Evolutionary conservation across 176 grass and related monocot genomes (phyloP), one percentile per base, ranked within the genome.

Genomic region (Phragmites australis): DNA sequence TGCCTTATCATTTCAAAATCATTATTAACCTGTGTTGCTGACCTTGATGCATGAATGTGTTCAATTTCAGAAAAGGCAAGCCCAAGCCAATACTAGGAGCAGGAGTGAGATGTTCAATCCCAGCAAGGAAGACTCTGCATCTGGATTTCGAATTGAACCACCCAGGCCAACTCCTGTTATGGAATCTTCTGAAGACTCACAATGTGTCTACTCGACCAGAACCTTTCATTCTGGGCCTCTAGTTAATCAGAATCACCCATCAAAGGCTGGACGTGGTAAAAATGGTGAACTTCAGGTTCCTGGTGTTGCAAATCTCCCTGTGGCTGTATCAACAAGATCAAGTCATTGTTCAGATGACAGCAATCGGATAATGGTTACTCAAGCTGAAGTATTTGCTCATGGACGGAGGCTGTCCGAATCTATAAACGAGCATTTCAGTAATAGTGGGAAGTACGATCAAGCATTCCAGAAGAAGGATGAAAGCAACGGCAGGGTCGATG

Each of bases 81-180:
- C 75, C 41, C 92, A 93, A 77, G 48, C 70, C 58, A 89, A 89
- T 68, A 81, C 90, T 68, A 99, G 80, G 70, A 95, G 92, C 81
- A 84, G 90, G 80, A 95, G 96, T 48, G 92, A 99, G 84, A 95
- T 94, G 84, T 99, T 99, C 65, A 95, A 89, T 77, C 84, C 90
- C 25, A 67, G 81, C 74, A 82, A 90, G 65, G 96, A 99, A 82
- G 92, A 99, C 68, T 87, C 90, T 0, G 97, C 88, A 31, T 93
- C 97, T 9, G 97, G 97, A 15, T 99, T 99, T 87, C 88, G 88
- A 59, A 96, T 99, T 17, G 97, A 99, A 68, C 97, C 97, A 68
- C 84, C 78, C 25, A 86, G 81, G 47, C 77, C 81, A 74, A 74
- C 87, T 67, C 85, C 80, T 37, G 72, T 76, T 50, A 39, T 79